Conservation (phyloP, 768 basidiomycete genomes). For the Suillus subalutaceus region DNA sequence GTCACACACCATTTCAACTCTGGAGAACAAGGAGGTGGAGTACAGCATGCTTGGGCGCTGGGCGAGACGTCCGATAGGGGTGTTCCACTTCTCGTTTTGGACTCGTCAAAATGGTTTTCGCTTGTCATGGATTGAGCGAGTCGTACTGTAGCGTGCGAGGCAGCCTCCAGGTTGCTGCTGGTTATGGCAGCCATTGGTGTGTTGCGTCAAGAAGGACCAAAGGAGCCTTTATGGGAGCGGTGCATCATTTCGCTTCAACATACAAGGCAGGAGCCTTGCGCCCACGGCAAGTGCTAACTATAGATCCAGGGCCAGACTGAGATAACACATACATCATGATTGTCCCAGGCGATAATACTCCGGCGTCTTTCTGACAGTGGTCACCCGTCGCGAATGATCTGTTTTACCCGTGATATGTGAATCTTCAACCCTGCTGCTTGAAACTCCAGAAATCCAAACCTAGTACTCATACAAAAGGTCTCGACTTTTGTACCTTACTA, state of each 20-base stretch:
- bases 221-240: background rate
- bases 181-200: background rate
- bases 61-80: background rate
- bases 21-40: background rate
- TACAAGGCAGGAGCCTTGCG: slow-evolving; percentile 6
- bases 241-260: slow-evolving; percentile 1
- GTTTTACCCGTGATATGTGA: background rate
- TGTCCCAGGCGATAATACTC: background rate
- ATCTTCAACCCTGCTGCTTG: background rate
- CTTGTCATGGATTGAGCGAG: background rate
- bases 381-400: background rate
- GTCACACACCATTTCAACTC: background rate
- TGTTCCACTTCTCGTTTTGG: background rate
- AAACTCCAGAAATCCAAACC: background rate
- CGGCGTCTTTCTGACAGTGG: background rate
- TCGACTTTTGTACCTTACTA: background rate
- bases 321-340: background rate
- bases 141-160: background rate
- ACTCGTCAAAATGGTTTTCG: background rate
- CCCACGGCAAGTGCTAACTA: background rate
- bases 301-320: background rate
- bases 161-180: background rate
- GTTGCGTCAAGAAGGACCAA: background rate
- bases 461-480: background rate
- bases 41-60: background rate